phyloP scores from a whole-genome alignment of 1,284 basidiomycete species.

The Trichosporon coremiiforme region DNA sequence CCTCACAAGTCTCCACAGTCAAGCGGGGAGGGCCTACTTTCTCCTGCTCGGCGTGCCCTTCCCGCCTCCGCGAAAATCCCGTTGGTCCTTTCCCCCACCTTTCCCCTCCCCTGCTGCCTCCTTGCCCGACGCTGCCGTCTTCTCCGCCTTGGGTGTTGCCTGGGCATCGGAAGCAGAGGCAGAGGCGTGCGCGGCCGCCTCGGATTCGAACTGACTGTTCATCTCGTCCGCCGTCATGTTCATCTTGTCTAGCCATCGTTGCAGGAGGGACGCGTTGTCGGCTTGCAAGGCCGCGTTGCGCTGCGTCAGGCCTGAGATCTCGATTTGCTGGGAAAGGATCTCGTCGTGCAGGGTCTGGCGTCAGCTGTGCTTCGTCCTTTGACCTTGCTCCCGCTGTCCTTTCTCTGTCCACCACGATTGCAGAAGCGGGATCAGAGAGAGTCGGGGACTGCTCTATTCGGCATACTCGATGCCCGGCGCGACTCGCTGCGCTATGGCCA shows the following conservation, averaged over 20 bases:
- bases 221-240: constrained; percentile 90
- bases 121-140: neutral
- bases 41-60: constrained; percentile 29
- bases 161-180: neutral
- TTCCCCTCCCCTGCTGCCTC: no score
- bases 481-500: no score
- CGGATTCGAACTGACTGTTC: constrained; percentile 69
- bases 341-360: constrained; percentile 95
- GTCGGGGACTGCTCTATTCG: no score
- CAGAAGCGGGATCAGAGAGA: no score
- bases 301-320: constrained; percentile 83
- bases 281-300: constrained; percentile 80
- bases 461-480: no score
- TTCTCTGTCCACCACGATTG: no score
- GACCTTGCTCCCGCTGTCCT: no score
- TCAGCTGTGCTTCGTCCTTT: no score
- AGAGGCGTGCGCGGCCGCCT: constrained; percentile 30
- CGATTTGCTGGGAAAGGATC: constrained; percentile 82
- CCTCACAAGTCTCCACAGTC: no score
- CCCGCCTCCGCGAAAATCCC: constrained; percentile 48
- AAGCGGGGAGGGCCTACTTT: constrained; percentile 16
- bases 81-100: constrained; percentile 16
- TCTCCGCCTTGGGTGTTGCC: neutral
- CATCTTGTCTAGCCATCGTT: constrained; percentile 93
- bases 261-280: constrained; percentile 91